Evolutionary conservation across 2,329 filamentous ascomycete genomes (phyloP), one percentile per base, ranked within the genome.

Genomic region (Nigrograna mackinnonii): DNA sequence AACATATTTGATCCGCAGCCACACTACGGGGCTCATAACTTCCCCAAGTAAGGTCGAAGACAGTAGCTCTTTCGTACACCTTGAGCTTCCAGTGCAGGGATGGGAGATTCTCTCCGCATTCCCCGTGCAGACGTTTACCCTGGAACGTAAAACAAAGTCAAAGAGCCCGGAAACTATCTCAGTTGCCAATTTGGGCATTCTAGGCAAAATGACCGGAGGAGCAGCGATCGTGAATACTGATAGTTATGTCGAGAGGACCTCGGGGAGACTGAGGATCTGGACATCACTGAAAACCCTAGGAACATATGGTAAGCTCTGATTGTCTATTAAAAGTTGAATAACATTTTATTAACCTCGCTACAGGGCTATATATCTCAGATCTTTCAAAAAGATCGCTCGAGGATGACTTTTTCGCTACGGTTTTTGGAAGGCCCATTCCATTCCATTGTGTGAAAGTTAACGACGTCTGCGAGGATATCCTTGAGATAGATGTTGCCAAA

Each of bases 191-290:
- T 68, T 97, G 1, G 92, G 92, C 0, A 73, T 97, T 2, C 52
- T 95, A 3, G 87, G 81, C 2, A 96, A 96, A 68, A 95, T 97
- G 88, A 90, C 90, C 0, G 92, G 91, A 0, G 83, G 86, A 1
- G 91, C 89, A 1, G 91, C 90, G 0, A 78, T 96, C 6, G 73
- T 86, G 1, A 77, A 75, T 26, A 84, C 75, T n/a, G 76, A 79
- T 20, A 78, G 85, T 33, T 78, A 78, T 22, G 63, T 84, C 53
- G 69, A 79, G 24, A 73, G 77, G 6, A 47, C 45, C 3, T 85
- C 82, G 43, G 83, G 83, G 0, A 73, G 82, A 13, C 70, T 94
- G 16, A 69, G 82, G 6, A 69, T 95, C 11, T 82, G 83, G 55
- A 81, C 86, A 1, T 80, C 78, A 12, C 63, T 96, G 31, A 96